Evolutionary conservation across 306 rosid species (phyloP).

Genomic region (Morella rubra): DNA sequence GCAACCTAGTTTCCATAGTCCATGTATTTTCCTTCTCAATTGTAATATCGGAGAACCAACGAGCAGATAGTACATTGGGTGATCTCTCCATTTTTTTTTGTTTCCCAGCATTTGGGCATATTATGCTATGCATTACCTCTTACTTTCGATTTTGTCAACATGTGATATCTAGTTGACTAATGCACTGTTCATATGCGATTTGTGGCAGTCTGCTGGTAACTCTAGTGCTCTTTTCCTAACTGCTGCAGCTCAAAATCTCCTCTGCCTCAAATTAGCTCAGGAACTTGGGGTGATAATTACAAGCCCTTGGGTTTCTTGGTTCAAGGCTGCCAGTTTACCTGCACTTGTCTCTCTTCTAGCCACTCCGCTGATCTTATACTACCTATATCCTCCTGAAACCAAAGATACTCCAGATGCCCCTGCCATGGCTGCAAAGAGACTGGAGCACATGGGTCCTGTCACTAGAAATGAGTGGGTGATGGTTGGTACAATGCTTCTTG

Average conservation of each 20-base stretch:
- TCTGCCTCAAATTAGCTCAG: conserved; percentile 82
- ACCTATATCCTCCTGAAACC: conserved; percentile 83
- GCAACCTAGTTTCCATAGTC: not conserved
- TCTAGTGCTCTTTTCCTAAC: conserved; percentile 99
- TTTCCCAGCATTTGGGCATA: not conserved
- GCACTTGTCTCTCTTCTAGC: conserved; percentile 66
- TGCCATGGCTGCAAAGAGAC: conserved; percentile 74
- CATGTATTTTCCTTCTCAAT: not conserved
- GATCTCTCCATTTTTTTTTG: not conserved
- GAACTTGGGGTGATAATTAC: conserved; percentile 76
- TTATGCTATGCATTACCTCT: conserved; percentile 5
- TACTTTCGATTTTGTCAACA: conserved; percentile 21
- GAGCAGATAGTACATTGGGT: too few relatives aligned
- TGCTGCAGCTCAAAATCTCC: conserved; percentile 97
- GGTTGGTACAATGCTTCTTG: conserved; percentile 90
- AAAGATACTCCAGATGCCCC: conserved; percentile 98
- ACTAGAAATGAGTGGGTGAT: conserved; percentile 74
- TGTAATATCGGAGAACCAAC: not conserved
- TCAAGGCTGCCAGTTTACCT: conserved; percentile 86
- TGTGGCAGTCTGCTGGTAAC: conserved; percentile 80
- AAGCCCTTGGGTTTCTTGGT: conserved; percentile 90
- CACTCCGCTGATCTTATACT: conserved; percentile 79
- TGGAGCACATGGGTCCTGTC: conserved; percentile 85
- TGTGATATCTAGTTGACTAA: conserved; percentile 34
- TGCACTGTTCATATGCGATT: conserved; percentile 42